Percentiles rank a stretch among this genome's conserved stretches.
Evolutionary conservation across 495 filamentous ascomycete genomes (phyloP).

Genomic region (Choiromyces venosus): DNA sequence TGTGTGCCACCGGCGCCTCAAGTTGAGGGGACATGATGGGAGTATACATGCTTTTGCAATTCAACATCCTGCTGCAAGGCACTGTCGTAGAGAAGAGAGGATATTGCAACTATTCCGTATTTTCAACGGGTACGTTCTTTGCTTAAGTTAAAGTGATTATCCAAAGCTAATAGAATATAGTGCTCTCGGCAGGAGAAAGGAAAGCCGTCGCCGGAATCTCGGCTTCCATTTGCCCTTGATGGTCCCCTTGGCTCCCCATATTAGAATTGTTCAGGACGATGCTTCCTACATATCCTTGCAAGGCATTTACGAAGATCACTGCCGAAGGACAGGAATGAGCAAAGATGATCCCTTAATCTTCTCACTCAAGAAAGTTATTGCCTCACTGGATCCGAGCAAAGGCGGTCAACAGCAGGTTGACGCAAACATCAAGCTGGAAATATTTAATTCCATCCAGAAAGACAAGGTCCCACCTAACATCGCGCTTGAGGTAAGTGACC

Average conservation of each 20-base stretch:
- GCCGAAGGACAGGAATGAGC: slow-evolving; percentile 71
- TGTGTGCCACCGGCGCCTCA: slow-evolving; percentile 82
- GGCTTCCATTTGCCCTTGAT: slow-evolving; percentile 94
- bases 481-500: slow-evolving; percentile 54
- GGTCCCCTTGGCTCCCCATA: slow-evolving; percentile 86
- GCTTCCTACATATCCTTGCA: slow-evolving; percentile 90
- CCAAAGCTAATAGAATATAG: slow-evolving; percentile 9
- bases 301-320: slow-evolving; percentile 91
- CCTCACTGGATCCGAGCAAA: slow-evolving; percentile 61
- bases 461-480: slow-evolving; percentile 78
- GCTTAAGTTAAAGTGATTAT: background rate
- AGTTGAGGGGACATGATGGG: slow-evolving; percentile 96
- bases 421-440: slow-evolving; percentile 66
- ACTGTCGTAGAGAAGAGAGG: slow-evolving; percentile 87
- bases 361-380: slow-evolving; percentile 85
- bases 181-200: slow-evolving; percentile 75
- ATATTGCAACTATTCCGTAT: slow-evolving; percentile 97
- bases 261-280: slow-evolving; percentile 91
- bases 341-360: slow-evolving; percentile 95
- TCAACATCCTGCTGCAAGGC: slow-evolving; percentile 85
- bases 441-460: slow-evolving; percentile 83
- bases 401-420: slow-evolving; percentile 33
- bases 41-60: slow-evolving; percentile 91
- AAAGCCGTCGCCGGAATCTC: slow-evolving; percentile 84
- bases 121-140: slow-evolving; percentile 66